Base-by-base conservation (phyloP, 2,329 filamentous ascomycete species). In the Paraconiothyrium brasiliense region DNA sequence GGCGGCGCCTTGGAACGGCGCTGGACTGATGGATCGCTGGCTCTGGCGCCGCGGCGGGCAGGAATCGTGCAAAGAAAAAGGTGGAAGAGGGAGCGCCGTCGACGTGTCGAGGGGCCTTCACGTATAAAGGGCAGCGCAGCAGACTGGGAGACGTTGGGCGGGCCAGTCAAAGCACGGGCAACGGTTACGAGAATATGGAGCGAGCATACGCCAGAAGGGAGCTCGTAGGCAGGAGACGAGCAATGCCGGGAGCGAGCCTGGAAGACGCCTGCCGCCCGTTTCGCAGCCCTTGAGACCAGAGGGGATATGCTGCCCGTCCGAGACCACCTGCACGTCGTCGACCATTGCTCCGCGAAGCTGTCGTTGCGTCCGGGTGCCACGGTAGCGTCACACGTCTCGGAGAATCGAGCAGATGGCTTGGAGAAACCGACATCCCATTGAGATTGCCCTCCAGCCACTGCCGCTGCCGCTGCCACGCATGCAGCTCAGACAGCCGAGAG, bases 111-210 rank as follows among this genome's bases (percentile, higher is more conserved):
- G 70, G 70, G 67, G 69, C 62, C 55, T 65, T 75, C 69, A 70
- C 64, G 71, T 72, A 74, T 76, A 73, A 70, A 69, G 66, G 64
- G 66, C 61, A 63, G 65, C 59, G 61, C 65, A 65, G 65, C 66
- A 67, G 64, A 74, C 72, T 71, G 71, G 73, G 71, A 55, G 68
- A 73, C 67, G 62, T 64, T 59, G 71, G 70, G 70, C 71, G 44
- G 71, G 70, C 71, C 70, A 71, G 71, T 64, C 60, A 65, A 57
- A 63, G 66, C 67, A 69, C 69, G 66, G 65, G 65, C 68, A 60
- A 62, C 70, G 71, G 70, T 69, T 71, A 76, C 72, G 63, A 74
- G 69, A 71, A 74, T 72, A 72, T 73, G 70, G 71, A 70, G 63
- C 44, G 54, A 54, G 49, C 48, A 61, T 39, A 46, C 32, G 51